These are phyloP conservation scores for Crithidia brevicula DNA, from an alignment of 208 protist species.

Conservation along the genomic window DNA sequence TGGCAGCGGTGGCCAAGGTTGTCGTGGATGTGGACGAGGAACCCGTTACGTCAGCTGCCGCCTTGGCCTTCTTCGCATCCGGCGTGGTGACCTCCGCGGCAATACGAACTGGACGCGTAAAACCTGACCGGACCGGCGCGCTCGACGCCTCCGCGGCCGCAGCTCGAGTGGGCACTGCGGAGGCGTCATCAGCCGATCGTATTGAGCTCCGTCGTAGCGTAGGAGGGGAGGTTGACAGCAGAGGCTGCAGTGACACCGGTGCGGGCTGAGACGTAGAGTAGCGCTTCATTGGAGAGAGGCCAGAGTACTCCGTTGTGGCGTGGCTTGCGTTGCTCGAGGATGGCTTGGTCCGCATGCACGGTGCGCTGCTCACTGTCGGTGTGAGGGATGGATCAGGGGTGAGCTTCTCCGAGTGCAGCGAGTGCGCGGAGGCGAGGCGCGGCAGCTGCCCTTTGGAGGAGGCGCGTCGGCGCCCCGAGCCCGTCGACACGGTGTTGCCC, in stretches of 20 bases:
- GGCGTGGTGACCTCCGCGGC: background rate
- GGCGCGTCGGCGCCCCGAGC: background rate
- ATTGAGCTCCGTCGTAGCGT: no score
- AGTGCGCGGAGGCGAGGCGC: conserved; percentile 5
- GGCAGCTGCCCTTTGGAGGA: conserved; percentile 2
- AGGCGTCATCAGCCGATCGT: no score
- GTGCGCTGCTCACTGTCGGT: background rate
- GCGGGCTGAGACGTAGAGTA: background rate
- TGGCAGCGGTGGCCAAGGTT: background rate
- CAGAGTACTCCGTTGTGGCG: background rate
- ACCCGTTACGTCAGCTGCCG: background rate
- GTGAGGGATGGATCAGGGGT: background rate
- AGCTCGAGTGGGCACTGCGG: no score
- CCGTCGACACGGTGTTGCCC: background rate
- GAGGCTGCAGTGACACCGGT: background rate
- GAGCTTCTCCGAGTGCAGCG: background rate
- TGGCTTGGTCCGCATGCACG: background rate
- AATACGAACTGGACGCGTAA: background rate
- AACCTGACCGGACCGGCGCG: no score
- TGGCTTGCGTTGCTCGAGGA: background rate
- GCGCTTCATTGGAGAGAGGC: background rate
- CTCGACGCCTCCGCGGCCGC: background rate
- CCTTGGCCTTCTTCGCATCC: background rate
- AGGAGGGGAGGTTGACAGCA: no score
- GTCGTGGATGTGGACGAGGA: conserved; percentile 2